Evolutionary conservation across 306 rosid genomes (phyloP).

Genomic region (Arachis stenosperma): DNA sequence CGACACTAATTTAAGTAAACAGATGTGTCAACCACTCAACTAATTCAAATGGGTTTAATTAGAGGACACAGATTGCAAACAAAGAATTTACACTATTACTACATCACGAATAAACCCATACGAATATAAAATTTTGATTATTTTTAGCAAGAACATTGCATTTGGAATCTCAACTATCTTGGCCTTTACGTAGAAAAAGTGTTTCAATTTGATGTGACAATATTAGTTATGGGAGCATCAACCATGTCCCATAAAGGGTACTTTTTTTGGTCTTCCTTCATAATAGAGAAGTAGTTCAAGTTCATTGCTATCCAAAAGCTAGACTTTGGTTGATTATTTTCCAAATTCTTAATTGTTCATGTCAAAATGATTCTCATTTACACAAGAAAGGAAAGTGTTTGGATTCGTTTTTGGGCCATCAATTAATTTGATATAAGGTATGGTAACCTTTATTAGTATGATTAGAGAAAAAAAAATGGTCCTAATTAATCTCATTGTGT

Average conservation of each 20-base stretch:
- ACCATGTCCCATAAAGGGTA: conserved; percentile 4
- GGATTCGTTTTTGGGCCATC: conserved; percentile 41
- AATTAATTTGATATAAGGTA: conserved; percentile 31
- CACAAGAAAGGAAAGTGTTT: conserved; percentile 34
- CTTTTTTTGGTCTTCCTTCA: conserved; percentile 39
- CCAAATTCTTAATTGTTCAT: conserved; percentile 21
- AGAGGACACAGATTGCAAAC: too few relatives aligned
- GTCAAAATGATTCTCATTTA: conserved; percentile 35
- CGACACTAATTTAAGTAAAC: too few relatives aligned
- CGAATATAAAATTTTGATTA: conserved; percentile 1
- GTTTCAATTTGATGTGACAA: conserved; percentile 50
- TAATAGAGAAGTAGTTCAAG: conserved; percentile 40
- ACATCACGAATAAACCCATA: too few relatives aligned
- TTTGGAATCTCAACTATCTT: conserved; percentile 50
- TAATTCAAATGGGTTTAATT: too few relatives aligned
- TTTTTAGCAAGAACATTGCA: conserved; percentile 31
- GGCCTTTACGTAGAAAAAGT: conserved; percentile 37
- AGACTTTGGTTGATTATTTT: conserved; percentile 26
- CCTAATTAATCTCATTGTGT: conserved; percentile 16
- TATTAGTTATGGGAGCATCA: conserved; percentile 47
- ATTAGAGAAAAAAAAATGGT: conserved; percentile 21
- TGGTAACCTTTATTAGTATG: conserved; percentile 5
- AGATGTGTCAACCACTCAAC: too few relatives aligned
- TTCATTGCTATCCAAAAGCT: conserved; percentile 43
- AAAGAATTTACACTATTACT: too few relatives aligned